A percentile compares a stretch with the other conserved stretches of the same genome.
Evolutionary conservation across 2,329 filamentous ascomycete genomes (phyloP).

Genomic region (Pseudopithomyces maydicus): DNA sequence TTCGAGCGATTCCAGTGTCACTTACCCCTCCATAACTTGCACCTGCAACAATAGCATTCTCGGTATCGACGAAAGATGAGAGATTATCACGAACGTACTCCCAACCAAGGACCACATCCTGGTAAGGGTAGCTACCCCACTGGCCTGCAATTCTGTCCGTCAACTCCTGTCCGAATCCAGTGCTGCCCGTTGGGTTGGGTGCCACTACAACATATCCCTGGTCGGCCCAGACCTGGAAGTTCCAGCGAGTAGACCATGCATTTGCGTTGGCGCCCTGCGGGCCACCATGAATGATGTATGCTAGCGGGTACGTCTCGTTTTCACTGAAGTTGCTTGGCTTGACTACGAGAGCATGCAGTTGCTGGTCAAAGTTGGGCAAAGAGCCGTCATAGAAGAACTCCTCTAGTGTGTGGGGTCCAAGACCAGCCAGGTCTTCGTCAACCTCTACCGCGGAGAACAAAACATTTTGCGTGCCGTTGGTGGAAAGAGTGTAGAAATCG

Average conservation of each 20-base stretch:
- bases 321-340: conserved; percentile 68
- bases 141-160: conserved; percentile 76
- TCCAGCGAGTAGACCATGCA: conserved; percentile 82
- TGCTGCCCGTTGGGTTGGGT: conserved; percentile 83
- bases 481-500: conserved; percentile 35
- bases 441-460: conserved; percentile 67
- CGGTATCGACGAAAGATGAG: conserved; percentile 67
- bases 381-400: conserved; percentile 74
- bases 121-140: conserved; percentile 87
- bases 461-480: conserved; percentile 40
- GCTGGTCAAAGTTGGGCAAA: conserved; percentile 55
- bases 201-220: conserved; percentile 83
- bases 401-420: conserved; percentile 66
- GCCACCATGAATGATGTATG: conserved; percentile 81
- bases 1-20: background rate
- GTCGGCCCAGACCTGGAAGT: conserved; percentile 82
- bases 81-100: conserved; percentile 72
- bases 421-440: conserved; percentile 67
- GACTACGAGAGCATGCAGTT: conserved; percentile 71
- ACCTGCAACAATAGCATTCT: conserved; percentile 73
- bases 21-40: conserved; percentile 54
- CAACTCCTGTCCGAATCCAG: conserved; percentile 80
- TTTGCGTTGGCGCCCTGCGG: conserved; percentile 78
- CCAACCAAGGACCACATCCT: conserved; percentile 80
- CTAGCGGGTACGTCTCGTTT: conserved; percentile 76